phyloP scores from a whole-genome alignment of 2,329 filamentous ascomycete genomes.

The Aspergillus brasiliensis region DNA sequence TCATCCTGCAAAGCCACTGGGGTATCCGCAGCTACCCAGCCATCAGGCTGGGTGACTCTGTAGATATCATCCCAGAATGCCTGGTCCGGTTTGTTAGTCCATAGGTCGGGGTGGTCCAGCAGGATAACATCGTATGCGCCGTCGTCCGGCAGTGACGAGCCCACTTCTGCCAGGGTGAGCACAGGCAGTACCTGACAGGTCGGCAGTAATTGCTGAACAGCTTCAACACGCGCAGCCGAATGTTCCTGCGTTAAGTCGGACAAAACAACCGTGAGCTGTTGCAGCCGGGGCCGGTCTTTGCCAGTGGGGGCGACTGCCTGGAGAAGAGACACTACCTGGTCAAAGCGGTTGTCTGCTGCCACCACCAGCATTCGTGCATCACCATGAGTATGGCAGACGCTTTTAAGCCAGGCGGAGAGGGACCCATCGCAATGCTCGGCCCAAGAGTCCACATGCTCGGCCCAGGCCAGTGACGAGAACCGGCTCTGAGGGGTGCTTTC shows the following conservation, averaged over 20 bases:
- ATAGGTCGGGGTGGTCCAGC: neutral
- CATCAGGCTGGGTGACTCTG: neutral
- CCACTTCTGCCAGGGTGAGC: neutral
- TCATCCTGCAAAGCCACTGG: too few species aligned
- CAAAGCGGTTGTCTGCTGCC: too few species aligned
- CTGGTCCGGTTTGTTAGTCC: too few species aligned
- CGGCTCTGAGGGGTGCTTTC: neutral
- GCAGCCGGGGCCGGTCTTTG: neutral
- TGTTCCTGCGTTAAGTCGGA: neutral
- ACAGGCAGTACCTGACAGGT: neutral
- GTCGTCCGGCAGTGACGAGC: neutral
- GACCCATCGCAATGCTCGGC: too few species aligned
- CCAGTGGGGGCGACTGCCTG: neutral
- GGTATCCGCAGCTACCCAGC: neutral
- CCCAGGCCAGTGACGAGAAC: constrained; percentile 2
- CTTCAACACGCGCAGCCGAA: neutral
- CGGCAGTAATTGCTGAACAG: neutral
- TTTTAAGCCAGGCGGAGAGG: neutral
- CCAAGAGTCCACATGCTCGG: constrained; percentile 2
- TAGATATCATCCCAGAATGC: neutral
- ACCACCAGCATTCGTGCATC: neutral
- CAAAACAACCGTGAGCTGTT: neutral
- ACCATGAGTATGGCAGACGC: neutral
- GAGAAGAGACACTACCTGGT: neutral
- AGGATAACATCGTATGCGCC: neutral